Percentiles rank a stretch among this genome's conserved stretches.
Evolutionary conservation across 2,329 filamentous ascomycete species (phyloP).

Genomic region (Ceratocystis alfenasii): DNA sequence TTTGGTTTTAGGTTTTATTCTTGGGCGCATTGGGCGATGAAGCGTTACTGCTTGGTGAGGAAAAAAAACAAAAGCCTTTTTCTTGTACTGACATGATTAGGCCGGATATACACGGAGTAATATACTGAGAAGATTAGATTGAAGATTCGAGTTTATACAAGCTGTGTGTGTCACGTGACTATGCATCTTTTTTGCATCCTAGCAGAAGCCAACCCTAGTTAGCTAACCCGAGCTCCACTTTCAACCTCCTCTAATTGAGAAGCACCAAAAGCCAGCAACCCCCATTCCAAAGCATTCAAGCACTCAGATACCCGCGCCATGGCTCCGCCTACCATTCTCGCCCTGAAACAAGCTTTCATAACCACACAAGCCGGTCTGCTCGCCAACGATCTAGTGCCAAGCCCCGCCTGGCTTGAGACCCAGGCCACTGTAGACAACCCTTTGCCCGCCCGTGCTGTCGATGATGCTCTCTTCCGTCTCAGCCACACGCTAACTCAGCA

Average conservation of each 20-base stretch:
- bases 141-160: background rate
- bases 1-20: background rate
- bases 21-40: background rate
- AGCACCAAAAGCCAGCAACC: too few species aligned
- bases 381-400: slow-evolving; percentile 45
- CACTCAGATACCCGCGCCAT: slow-evolving; percentile 11
- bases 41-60: background rate
- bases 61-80: background rate
- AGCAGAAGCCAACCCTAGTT: background rate
- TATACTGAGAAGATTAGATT: background rate
- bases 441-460: slow-evolving; percentile 39
- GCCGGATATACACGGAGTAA: background rate
- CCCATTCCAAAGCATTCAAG: background rate
- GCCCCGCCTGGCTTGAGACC: slow-evolving; percentile 36
- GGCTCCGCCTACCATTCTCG: slow-evolving; percentile 43
- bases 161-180: background rate
- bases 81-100: slow-evolving; percentile 2
- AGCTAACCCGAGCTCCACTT: background rate
- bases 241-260: background rate
- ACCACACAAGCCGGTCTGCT: slow-evolving; percentile 50
- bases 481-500: slow-evolving; percentile 55
- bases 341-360: slow-evolving; percentile 54
- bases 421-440: slow-evolving; percentile 31
- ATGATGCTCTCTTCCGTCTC: slow-evolving; percentile 46
- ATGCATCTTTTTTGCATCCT: too few species aligned